Conservation (phyloP, 2,329 filamentous ascomycete species). For the Septoria linicola region DNA sequence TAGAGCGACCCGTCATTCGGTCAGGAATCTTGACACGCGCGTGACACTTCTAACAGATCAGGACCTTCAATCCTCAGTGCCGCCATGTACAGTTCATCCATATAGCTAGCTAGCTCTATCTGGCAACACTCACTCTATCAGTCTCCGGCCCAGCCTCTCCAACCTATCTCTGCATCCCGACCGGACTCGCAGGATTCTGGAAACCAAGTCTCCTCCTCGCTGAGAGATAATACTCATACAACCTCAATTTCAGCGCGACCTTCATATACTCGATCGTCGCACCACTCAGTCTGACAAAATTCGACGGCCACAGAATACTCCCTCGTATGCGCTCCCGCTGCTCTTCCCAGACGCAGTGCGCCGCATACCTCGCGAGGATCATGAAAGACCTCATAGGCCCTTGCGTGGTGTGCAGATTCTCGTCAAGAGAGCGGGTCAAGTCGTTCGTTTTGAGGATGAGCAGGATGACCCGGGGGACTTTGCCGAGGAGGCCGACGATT, state of each 20-base stretch:
- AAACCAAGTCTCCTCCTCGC: conserved; percentile 40
- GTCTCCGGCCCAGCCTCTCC: background rate
- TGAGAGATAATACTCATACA: conserved; percentile 59
- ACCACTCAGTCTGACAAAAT: conserved; percentile 51
- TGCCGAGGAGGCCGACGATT: conserved; percentile 80
- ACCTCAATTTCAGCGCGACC: conserved; percentile 57
- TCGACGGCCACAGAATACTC: conserved; percentile 53
- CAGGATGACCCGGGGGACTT: conserved; percentile 87
- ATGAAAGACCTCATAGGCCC: conserved; percentile 63
- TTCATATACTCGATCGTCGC: conserved; percentile 56
- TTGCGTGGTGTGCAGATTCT: conserved; percentile 74
- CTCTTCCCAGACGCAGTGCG: conserved; percentile 62
- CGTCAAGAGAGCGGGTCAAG: conserved; percentile 87
- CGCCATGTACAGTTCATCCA: conserved; percentile 4
- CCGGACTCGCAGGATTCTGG: conserved; percentile 14
- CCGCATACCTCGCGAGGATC: conserved; percentile 64
- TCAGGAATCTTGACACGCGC: no score
- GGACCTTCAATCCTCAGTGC: no score
- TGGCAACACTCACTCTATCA: background rate
- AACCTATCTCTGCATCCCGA: conserved; percentile 1
- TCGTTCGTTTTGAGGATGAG: conserved; percentile 98
- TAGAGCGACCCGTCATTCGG: no score
- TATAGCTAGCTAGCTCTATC: background rate
- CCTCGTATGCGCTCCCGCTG: conserved; percentile 54
- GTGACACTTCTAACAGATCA: no score